Conservation (phyloP, 176 grass and related monocot genomes). For the Hordeum vulgare region DNA sequence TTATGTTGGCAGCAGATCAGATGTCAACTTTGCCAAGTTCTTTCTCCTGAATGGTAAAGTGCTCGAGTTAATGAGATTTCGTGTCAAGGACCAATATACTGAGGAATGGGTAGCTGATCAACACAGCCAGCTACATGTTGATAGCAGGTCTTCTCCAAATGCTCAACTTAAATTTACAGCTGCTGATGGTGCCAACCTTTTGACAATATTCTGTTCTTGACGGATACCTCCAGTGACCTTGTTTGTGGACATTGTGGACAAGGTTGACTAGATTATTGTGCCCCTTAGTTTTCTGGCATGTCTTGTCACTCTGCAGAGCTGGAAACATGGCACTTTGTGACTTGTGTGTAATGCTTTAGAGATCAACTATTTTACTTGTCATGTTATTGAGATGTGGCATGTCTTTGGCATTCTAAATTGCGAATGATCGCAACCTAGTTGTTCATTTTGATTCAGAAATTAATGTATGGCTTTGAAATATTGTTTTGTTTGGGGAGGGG, state of each 20-base stretch:
- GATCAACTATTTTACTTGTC: neutral
- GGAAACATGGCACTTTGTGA: constrained; percentile 1
- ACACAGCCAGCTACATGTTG: neutral
- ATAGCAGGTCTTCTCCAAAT: neutral
- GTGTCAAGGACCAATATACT: neutral
- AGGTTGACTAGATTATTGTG: neutral
- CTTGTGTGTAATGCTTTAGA: neutral
- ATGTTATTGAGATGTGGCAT: neutral
- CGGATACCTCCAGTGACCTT: neutral
- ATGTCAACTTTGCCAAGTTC: constrained; percentile 22
- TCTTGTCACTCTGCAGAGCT: neutral
- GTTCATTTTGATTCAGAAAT: neutral
- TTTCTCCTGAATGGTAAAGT: constrained; percentile 19
- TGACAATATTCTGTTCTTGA: neutral
- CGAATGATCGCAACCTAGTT: neutral
- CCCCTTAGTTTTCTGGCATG: neutral
- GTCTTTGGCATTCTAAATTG: neutral
- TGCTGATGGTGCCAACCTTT: neutral
- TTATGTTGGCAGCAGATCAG: neutral
- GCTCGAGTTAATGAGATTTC: neutral
- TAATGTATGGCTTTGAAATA: neutral
- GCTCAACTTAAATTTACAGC: neutral
- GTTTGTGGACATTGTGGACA: too few species aligned
- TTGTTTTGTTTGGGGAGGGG: neutral
- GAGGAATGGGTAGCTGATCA: neutral